Base-by-base conservation (phyloP, 78 protist genomes). In the Mantamonas sphyraenae region DNA sequence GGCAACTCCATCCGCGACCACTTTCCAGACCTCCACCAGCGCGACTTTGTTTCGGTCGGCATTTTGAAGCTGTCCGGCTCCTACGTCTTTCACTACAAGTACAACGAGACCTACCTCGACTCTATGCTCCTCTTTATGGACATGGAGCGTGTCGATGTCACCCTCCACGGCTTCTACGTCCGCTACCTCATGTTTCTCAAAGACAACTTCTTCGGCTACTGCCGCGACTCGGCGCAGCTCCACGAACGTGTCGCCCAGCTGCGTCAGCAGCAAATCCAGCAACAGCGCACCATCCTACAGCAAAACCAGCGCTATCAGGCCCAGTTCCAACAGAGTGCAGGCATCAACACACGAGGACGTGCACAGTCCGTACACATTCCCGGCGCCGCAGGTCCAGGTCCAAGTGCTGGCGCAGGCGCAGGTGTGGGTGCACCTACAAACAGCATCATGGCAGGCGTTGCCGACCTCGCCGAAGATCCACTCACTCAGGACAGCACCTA, bases 151-250 rank as follows among this genome's bases (percentile, higher is more conserved):
- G 77, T 76, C 30, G 50, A 68, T 2, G 82, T 76, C 26, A 76
- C 60, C 62, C 34, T 76, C 19, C 70, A 70, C 70, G 82, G 82
- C n/a, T 76, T 76, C 60, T 76, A 76, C 33, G 74, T 76, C 1
- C 64, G 72, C 38, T 76, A 76, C 51, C 70, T 76, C 14, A 26
- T 76, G 20, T 76, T 76, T 38, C 39, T 76, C 30, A 76, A 76
- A 43, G 70, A 76, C 51, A 76, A 76, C 19, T 76, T 76, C 50
- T 76, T 76, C 53, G 82, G 82, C 30, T 76, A 76, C 33, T 70
- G 77, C 2, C 59, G 74, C 47, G 77, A 76, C 30, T 70, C 70
- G n/a, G 70, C 70, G 42, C 68, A 76, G 53, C 66, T 76, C 22
- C 68, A 76, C 33, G 70, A 76, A 24, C 70, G 70, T 60, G 70